Evolutionary conservation across 169 alveolate genomes (phyloP).

Genomic region (Cryptosporidium tyzzeri): DNA sequence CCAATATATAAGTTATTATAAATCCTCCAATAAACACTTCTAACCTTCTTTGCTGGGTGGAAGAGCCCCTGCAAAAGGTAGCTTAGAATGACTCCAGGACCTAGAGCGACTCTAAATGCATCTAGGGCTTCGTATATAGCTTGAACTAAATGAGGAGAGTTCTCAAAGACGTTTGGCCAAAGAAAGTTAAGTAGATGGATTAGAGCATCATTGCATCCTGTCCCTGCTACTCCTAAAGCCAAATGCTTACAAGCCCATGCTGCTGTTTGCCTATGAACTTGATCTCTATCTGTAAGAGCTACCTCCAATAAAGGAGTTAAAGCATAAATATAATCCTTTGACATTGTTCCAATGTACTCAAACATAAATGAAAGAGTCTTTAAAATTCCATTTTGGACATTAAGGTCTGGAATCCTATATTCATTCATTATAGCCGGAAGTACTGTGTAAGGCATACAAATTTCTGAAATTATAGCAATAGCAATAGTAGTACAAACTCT

Average conservation of each 20-base stretch:
- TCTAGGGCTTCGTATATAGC: slow-evolving; percentile 99
- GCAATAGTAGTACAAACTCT: slow-evolving; percentile 98
- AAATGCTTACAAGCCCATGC: slow-evolving; percentile 98
- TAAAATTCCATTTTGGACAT: slow-evolving; percentile 98
- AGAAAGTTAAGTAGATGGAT: slow-evolving; percentile 97
- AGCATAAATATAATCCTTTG: slow-evolving; percentile 97
- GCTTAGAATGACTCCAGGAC: slow-evolving; percentile 96
- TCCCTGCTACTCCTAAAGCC: slow-evolving; percentile 95
- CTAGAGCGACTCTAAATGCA: slow-evolving; percentile 98
- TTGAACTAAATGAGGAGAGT: slow-evolving; percentile 97
- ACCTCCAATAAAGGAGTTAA: slow-evolving; percentile 97
- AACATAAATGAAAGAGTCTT: slow-evolving; percentile 99
- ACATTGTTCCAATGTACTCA: slow-evolving; percentile 96
- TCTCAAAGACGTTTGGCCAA: slow-evolving; percentile 99
- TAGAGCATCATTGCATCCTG: slow-evolving; percentile 96
- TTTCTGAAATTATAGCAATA: slow-evolving; percentile 99
- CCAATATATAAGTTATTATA: slow-evolving; percentile 98
- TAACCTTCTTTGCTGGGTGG: slow-evolving; percentile 99
- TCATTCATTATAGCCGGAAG: slow-evolving; percentile 99
- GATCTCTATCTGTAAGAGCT: slow-evolving; percentile 98
- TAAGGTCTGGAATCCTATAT: slow-evolving; percentile 98
- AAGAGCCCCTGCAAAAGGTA: slow-evolving; percentile 97
- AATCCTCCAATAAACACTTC: slow-evolving; percentile 95
- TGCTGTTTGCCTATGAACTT: slow-evolving; percentile 99
- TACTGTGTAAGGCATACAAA: slow-evolving; percentile 99